phyloP scores from a whole-genome alignment of 108 stramenopile genomes.

The Seminavis robusta region DNA sequence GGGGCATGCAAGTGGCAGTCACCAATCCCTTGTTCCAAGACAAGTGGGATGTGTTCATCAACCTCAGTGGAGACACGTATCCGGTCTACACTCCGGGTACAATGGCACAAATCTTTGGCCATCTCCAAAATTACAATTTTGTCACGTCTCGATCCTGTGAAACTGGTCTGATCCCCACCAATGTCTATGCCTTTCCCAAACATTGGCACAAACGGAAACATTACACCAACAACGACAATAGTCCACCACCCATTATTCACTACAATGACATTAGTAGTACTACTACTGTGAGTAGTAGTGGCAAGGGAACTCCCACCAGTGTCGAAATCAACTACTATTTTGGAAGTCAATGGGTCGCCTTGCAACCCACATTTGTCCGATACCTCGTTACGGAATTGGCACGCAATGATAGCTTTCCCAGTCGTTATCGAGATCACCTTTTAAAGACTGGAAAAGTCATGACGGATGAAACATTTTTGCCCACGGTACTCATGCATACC shows the following conservation, averaged over 20 bases:
- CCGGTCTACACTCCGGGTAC: slow-evolving; percentile 65
- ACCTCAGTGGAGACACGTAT: slow-evolving; percentile 77
- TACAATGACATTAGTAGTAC: slow-evolving; percentile 53
- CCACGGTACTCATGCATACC: slow-evolving; percentile 77
- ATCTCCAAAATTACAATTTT: slow-evolving; percentile 52
- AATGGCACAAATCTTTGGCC: slow-evolving; percentile 34
- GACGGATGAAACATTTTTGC: slow-evolving; percentile 87
- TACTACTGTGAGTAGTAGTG: too few species aligned
- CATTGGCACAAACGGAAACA: slow-evolving; percentile 83
- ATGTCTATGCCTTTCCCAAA: slow-evolving; percentile 63
- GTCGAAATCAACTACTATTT: slow-evolving; percentile 66
- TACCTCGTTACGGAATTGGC: slow-evolving; percentile 49
- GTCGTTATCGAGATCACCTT: slow-evolving; percentile 50
- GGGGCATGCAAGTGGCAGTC: slow-evolving; percentile 65
- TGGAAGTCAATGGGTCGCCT: slow-evolving; percentile 87
- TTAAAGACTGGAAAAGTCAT: slow-evolving; percentile 61
- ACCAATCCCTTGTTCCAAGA: slow-evolving; percentile 24
- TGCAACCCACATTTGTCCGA: slow-evolving; percentile 66
- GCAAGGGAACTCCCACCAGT: slow-evolving; percentile 12
- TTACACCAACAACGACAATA: slow-evolving; percentile 44
- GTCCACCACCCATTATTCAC: slow-evolving; percentile 27
- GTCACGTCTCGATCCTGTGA: slow-evolving; percentile 77
- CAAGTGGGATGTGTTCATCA: slow-evolving; percentile 79
- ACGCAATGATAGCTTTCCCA: slow-evolving; percentile 54
- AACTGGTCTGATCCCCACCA: slow-evolving; percentile 77